Evolutionary conservation across 345 rosid species (phyloP).

Genomic region (Eucalyptus pauciflora): DNA sequence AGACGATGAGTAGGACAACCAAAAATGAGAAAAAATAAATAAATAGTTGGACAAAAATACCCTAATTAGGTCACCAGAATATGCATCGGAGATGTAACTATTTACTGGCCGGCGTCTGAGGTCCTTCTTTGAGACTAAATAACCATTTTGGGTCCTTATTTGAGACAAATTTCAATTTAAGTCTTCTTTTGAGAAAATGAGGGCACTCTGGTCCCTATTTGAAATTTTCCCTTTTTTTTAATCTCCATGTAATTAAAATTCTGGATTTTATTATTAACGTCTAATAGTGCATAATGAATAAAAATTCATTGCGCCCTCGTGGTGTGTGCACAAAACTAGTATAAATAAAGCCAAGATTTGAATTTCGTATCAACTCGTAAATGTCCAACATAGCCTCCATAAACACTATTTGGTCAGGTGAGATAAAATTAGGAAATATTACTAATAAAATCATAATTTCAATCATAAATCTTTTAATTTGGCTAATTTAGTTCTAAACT

Average conservation of each 20-base stretch:
- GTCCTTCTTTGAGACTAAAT: too few relatives aligned
- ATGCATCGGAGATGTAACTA: too few relatives aligned
- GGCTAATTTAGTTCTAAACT: accelerated
- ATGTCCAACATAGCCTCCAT: neutral
- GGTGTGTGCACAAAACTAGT: neutral
- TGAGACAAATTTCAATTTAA: too few relatives aligned
- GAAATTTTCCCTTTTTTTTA: neutral
- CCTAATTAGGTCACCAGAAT: too few relatives aligned
- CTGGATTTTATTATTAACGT: neutral
- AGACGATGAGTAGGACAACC: too few relatives aligned
- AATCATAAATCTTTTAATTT: neutral
- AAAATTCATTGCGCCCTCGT: accelerated
- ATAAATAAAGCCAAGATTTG: neutral
- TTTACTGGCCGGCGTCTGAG: too few relatives aligned
- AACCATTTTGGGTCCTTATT: too few relatives aligned
- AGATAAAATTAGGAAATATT: neutral
- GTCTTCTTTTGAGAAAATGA: too few relatives aligned
- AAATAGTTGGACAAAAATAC: too few relatives aligned
- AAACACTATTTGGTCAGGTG: neutral
- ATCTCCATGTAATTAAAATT: neutral
- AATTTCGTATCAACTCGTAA: neutral
- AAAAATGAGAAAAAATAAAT: too few relatives aligned
- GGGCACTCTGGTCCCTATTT: too few relatives aligned
- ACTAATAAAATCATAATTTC: neutral
- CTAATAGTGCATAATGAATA: neutral